These are phyloP conservation scores for Physaria fendleri DNA, from an alignment of 345 rosid species.

Conservation along the genomic window DNA sequence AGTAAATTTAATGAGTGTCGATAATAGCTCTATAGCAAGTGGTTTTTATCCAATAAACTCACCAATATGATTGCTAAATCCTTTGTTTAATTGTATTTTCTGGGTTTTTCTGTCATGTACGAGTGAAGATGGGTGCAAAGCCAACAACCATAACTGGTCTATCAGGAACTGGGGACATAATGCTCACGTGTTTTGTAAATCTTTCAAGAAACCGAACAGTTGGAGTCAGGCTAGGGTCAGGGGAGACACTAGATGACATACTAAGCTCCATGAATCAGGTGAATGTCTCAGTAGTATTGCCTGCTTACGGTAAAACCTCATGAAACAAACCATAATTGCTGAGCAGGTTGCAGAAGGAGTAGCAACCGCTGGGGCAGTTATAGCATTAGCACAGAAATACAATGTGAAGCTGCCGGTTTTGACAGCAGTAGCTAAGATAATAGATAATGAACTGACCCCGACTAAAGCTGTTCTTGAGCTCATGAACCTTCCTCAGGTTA, in stretches of 20 bases:
- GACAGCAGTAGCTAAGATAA: constrained; percentile 88
- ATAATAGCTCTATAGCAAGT: background rate
- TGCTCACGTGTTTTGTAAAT: constrained; percentile 90
- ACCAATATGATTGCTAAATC: background rate
- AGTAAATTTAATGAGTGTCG: background rate
- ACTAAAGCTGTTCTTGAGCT: constrained; percentile 74
- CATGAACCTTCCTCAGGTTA: constrained; percentile 81
- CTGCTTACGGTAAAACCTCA: background rate
- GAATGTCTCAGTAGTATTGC: constrained; percentile 9
- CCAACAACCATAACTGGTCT: constrained; percentile 82
- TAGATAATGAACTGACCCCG: constrained; percentile 83
- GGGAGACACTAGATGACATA: constrained; percentile 82
- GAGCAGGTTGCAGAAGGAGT: constrained; percentile 89
- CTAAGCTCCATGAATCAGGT: constrained; percentile 87
- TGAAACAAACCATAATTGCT: background rate
- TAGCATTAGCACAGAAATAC: constrained; percentile 92
- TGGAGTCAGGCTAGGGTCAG: constrained; percentile 89
- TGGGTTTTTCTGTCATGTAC: background rate
- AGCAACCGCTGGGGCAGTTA: constrained; percentile 91
- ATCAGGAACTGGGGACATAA: constrained; percentile 94
- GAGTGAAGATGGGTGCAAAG: constrained; percentile 83
- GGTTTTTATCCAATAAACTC: background rate
- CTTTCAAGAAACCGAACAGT: constrained; percentile 89
- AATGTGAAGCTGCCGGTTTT: constrained; percentile 86
- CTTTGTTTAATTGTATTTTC: background rate